phyloP scores from a whole-genome alignment of 805 yeast genomes.

The Sugiyamaella chiloensis region DNA sequence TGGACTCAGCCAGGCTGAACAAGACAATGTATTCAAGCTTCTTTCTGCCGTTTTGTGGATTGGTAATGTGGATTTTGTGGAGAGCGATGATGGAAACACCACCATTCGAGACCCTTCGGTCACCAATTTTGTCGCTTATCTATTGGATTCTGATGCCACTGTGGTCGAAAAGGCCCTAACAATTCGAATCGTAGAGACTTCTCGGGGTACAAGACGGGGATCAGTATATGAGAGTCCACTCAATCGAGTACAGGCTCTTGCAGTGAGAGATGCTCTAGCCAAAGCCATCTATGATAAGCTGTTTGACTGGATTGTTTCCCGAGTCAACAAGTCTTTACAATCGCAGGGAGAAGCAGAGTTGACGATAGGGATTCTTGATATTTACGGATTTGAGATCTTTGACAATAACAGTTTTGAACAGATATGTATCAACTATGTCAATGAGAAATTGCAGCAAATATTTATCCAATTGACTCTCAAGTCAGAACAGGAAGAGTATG shows the following conservation, averaged over 20 bases:
- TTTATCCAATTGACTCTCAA: constrained; percentile 93
- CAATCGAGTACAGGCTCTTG: constrained; percentile 82
- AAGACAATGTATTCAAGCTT: constrained; percentile 83
- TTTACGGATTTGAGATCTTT: constrained; percentile 94
- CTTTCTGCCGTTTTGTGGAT: constrained; percentile 88
- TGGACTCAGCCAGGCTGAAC: constrained; percentile 78
- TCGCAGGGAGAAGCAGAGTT: constrained; percentile 48
- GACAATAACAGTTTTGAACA: constrained; percentile 95
- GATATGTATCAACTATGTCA: constrained; percentile 91
- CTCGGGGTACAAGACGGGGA: constrained; percentile 85
- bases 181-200: constrained; percentile 84
- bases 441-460: constrained; percentile 93
- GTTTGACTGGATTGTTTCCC: constrained; percentile 93
- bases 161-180: constrained; percentile 63
- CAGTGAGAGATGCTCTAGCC: constrained; percentile 92
- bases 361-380: constrained; percentile 84
- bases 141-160: constrained; percentile 73
- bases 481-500: constrained; percentile 97
- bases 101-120: constrained; percentile 79
- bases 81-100: constrained; percentile 85
- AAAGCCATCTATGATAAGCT: constrained; percentile 89
- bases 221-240: constrained; percentile 93
- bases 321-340: constrained; percentile 79
- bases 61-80: constrained; percentile 84
- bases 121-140: constrained; percentile 90